Conservation (phyloP, 345 rosid genomes). For the Moricandia moricandioides region DNA sequence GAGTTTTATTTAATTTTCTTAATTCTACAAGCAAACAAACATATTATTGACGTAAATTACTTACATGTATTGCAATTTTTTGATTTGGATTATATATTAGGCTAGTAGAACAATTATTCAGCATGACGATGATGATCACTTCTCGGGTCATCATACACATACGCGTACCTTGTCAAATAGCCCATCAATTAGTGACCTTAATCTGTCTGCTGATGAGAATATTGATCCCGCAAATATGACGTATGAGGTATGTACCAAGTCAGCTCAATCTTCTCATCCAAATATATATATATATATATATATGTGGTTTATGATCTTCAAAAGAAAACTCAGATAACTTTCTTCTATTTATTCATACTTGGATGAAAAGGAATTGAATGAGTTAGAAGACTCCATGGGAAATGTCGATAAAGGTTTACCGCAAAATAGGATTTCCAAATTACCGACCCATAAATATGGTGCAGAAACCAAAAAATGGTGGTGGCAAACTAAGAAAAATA, state of each 20-base stretch:
- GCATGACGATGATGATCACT: background rate
- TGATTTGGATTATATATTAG: background rate
- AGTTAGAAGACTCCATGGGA: conserved; percentile 24
- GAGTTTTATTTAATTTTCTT: background rate
- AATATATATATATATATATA: background rate
- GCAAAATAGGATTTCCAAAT: background rate
- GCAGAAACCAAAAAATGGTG: background rate
- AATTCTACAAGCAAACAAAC: background rate
- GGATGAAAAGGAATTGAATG: conserved; percentile 23
- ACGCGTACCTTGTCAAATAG: background rate
- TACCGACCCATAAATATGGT: conserved; percentile 17
- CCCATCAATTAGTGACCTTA: background rate
- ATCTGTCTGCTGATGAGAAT: background rate
- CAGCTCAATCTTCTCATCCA: background rate
- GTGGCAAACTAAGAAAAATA: background rate
- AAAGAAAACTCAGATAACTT: background rate
- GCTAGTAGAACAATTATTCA: background rate
- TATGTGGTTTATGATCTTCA: background rate
- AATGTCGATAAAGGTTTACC: background rate
- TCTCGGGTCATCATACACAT: background rate
- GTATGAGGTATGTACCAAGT: conserved; percentile 19
- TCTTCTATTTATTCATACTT: background rate
- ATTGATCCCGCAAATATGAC: conserved; percentile 15
- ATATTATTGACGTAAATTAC: background rate
- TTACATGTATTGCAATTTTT: background rate